Evolutionary conservation across 371 early-diverging fungal species (phyloP), one percentile per base, ranked within the genome.

Genomic region (Globomyces sp.): DNA sequence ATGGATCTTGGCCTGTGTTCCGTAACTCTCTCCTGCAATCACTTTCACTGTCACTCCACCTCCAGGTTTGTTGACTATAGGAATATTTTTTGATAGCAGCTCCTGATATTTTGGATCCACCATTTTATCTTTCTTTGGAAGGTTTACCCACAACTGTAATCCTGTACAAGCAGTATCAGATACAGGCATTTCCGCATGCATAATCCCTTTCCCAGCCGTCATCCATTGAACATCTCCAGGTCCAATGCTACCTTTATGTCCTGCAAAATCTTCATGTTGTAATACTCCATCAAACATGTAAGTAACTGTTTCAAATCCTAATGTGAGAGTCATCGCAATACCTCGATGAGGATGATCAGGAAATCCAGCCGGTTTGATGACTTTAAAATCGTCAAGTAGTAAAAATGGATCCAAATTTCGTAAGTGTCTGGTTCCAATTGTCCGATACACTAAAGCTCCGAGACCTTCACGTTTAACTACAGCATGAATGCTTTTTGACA

Each of bases 71-170:
- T 70, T 64, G 34, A 82, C 87, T n/a, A 76, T 68, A 1, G 83
- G 79, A 1, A 92, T 84, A 43, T 87, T 72, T 50, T 77, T 76
- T 40, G 80, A 84, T 4, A 78, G 80, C 11, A 86, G 79, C 49
- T 91, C 92, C 72, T 92, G 92, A 68, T 92, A 92, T 49, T 78
- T 78, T 2, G 92, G 92, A 37, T 84, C 80, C 24, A 81, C 77
- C 80, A 89, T 80, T 79, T 94, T 94, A 75, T 89, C 85, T 71
- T 84, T 85, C n/a, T 79, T 79, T 1, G 93, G 86, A 8, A 92
- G 80, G 70, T 92, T 94, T 73, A 93, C 86, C 91, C 92, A 94
- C 43, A 92, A 82, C 68, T 92, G 93, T 37, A 93, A 80, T 6
- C 92, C 92, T 49, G 85, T 85, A 0, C 80, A 77, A 39, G 69